Base-by-base conservation (phyloP, 306 rosid genomes). In the Quercus gilva region DNA sequence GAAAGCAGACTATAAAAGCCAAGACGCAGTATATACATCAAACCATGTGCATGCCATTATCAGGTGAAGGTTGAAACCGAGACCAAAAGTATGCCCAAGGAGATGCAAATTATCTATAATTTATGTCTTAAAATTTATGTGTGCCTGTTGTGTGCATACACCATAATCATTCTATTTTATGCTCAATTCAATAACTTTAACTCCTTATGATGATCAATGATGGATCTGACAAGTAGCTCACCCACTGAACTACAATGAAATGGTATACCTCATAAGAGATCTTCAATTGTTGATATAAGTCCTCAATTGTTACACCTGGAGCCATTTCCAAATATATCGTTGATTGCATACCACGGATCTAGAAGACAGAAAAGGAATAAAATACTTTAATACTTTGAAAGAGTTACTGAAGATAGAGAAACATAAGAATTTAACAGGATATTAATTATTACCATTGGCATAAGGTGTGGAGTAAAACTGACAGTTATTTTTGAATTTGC, bases 301-400 rank as follows among this genome's bases (percentile, higher is more conserved):
- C 96, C 70, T 92, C 97, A 55, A 78, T 51, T 71, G 83, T 81
- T 76, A 89, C 91, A 58, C 96, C 98, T 4, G 92, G 82, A 86
- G 92, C 92, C 97, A 95, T 88, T 85, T 92, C 94, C 76, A 92
- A 95, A 83, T 92, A 95, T 51, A 92, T 95, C 51, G 96, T 95
- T 74, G 98, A 95, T 77, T 92, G 98, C 98, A 95, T 95, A 57
- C 99, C 99, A 26, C 98, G 98, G 69, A 63, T 92, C 99, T 95
- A 59, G 81, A 78, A 74, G 33, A 82, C 68, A 61, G 74, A 69
- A 78, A 18, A 60, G 73, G 37, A 55, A 63, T 43, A 71, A 20
- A 76, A 63, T 15, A 70, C 52, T n/a, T 21, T 57, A 20, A n/a
- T 51, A 37, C 69, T 76, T 71, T 86, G 77, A 35, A 55, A 52